Evolutionary conservation across 1,139 yeast genomes (phyloP), one percentile per base, ranked within the genome.

Genomic region (Sugiyamaella paludigena): DNA sequence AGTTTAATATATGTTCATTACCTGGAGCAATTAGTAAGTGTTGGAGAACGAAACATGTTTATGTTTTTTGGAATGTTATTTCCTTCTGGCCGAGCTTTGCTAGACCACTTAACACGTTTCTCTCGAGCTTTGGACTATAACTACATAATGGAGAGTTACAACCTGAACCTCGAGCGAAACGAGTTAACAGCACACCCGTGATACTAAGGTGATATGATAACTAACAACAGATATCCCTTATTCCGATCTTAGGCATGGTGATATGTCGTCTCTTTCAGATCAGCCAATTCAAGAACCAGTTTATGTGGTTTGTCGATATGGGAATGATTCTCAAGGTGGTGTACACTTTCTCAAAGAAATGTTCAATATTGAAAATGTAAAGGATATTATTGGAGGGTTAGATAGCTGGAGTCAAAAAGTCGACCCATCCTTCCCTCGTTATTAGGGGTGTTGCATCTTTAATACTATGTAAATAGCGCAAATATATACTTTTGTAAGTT

Each of bases 271-370:
- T 13, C 34, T 42, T 9, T 10, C 34, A 5, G 36, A 27, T 15
- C n/a, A 19, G 2, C 32, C 26, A 10, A 36, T 50, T 1, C 40
- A 40, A 4, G 57, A 53, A 27, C 65, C 65, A 0, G 54, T 71
- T 1, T 63, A 61, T 53, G 82, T 86, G 0, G 73, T 91, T 12
- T 92, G 99, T 66, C 76, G 98, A 35, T 83, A 75, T 63, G 99
- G 99, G 5, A 89, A 88, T 64, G 98, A 92, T 64, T 91, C 98
- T 0, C 92, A 87, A 60, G 67, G 81, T 15, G 95, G 96, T 0
- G 81, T 87, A 0, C 68, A 73, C 52, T 69, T 75, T 42, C 66
- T 92, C 43, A 70, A 74, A 43, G 80, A 77, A 11, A 68, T 73
- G 4, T 69, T 78, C 48, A 80, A 81, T 0, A 68, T 76, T 24